Base-by-base conservation (phyloP, 441 rosid genomes). In the Croton laevigatus region DNA sequence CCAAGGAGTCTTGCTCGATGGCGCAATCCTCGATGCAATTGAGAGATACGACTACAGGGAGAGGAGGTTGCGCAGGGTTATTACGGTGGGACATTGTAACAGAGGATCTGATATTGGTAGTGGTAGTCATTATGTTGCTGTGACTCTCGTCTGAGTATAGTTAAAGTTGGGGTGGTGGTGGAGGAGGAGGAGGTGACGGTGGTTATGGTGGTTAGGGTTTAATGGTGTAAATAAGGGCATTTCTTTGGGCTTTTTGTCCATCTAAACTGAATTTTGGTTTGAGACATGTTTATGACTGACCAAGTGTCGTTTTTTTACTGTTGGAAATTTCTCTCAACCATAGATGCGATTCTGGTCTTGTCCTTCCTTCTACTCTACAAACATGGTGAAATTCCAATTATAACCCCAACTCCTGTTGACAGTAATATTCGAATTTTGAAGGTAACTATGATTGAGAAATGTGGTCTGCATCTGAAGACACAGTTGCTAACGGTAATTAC, bases 1-100 rank as follows among this genome's bases (percentile, higher is more conserved):
- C 68, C 59, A 95, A 86, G 36, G 89, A 89, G 49, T 85, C 91
- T 71, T 88, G 92, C 81, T 95, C 99, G 72, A 86, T 77, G 65
- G 81, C 74, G 80, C 89, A 89, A 74, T 89, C 98, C 40, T 93
- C 97, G 74, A 95, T 76, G 83, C 98, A 95, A 87, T 91, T 95
- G 82, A 95, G 97, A 61, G 93, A 76, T 65, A 87, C 90, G 52
- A 91, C 92, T 40, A 78, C 73, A 57, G 97, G 95, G 23, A 85
- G 82, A 6, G 87, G 69, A 6, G 87, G 69, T 53, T 83, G 65
- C 5, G 71, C 17, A 48, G 83, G 76, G 10, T 23, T 44, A 62
- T 62, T 74, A 60, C 84, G 89, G 79, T 73, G 89, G 20, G 92
- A 57, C 90, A 92, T 89, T 85, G 89, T 71, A 51, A 81, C 75